A percentile compares a stretch with the other conserved stretches of the same genome.
Conservation (phyloP, 1,284 basidiomycete species). For the Porogramme epimiltina region DNA sequence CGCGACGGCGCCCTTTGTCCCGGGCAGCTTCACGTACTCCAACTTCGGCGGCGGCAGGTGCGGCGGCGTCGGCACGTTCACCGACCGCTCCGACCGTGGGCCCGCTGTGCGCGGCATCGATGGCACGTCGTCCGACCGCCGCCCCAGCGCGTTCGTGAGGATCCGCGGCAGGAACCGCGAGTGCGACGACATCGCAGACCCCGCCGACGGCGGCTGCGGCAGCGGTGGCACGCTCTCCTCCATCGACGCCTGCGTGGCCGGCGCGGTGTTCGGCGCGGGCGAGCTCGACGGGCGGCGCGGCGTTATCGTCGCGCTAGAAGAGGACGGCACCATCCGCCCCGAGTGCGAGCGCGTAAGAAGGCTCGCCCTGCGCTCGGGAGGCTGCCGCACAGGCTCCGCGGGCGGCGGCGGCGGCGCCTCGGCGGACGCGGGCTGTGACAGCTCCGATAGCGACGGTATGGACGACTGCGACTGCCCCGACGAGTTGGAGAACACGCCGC, state of each 20-base stretch:
- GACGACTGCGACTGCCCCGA: slow-evolving; percentile 26
- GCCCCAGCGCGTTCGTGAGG: slow-evolving; percentile 63
- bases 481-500: slow-evolving; percentile 40
- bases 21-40: slow-evolving; percentile 87
- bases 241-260: slow-evolving; percentile 3
- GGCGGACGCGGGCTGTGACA: neutral
- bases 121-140: slow-evolving; percentile 60
- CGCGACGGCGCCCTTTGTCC: slow-evolving; percentile 82
- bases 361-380: slow-evolving; percentile 24
- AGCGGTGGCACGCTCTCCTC: slow-evolving; percentile 19
- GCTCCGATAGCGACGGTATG: slow-evolving; percentile 26
- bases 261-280: slow-evolving; percentile 23
- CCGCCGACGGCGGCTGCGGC: slow-evolving; percentile 34
- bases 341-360: slow-evolving; percentile 30
- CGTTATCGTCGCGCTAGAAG: slow-evolving; percentile 14
- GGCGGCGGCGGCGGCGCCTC: slow-evolving; percentile 27
- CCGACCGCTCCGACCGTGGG: slow-evolving; percentile 19
- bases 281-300: slow-evolving; percentile 27
- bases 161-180: slow-evolving; percentile 73
- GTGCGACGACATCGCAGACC: slow-evolving; percentile 41
- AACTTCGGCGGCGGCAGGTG: slow-evolving; percentile 78
- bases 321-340: slow-evolving; percentile 19
- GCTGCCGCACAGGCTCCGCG: slow-evolving; percentile 18
- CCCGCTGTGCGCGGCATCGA: slow-evolving; percentile 31
- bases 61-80: slow-evolving; percentile 24